Evolutionary conservation across 371 early-diverging fungal genomes (phyloP).

Genomic region (Mucor ambiguus): DNA sequence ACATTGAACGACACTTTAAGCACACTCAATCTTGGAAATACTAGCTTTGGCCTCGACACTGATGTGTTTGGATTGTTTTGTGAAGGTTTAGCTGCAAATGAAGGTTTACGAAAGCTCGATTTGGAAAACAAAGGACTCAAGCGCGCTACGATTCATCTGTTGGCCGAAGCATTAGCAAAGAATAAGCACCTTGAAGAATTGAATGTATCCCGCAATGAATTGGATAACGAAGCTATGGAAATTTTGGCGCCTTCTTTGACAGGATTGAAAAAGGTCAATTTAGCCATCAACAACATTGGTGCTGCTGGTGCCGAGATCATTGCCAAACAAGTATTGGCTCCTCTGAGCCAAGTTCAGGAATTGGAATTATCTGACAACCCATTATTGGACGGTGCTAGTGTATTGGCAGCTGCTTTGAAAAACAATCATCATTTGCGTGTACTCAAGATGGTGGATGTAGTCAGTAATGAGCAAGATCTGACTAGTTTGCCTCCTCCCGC

Average conservation of each 20-base stretch:
- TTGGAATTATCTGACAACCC: slow-evolving; percentile 62
- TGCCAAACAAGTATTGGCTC: slow-evolving; percentile 19
- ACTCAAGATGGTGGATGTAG: slow-evolving; percentile 47
- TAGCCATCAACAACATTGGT: slow-evolving; percentile 50
- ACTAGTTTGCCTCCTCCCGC: slow-evolving; percentile 37
- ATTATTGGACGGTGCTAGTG: slow-evolving; percentile 48
- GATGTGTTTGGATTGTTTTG: slow-evolving; percentile 37
- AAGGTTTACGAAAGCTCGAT: slow-evolving; percentile 54
- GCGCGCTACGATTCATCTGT: slow-evolving; percentile 12
- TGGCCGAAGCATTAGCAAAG: slow-evolving; percentile 33
- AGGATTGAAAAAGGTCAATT: slow-evolving; percentile 37
- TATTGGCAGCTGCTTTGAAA: slow-evolving; percentile 38
- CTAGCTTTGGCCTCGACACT: slow-evolving; percentile 35
- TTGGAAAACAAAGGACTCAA: slow-evolving; percentile 60
- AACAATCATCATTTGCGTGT: slow-evolving; percentile 37
- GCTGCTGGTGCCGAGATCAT: slow-evolving; percentile 38
- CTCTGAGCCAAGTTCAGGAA: slow-evolving; percentile 30
- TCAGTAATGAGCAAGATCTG: slow-evolving; percentile 36
- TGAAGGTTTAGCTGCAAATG: slow-evolving; percentile 56
- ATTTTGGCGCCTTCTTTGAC: slow-evolving; percentile 29
- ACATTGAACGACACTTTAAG: slow-evolving; percentile 53
- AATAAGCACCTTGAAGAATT: slow-evolving; percentile 40
- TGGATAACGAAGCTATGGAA: slow-evolving; percentile 40
- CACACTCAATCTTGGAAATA: slow-evolving; percentile 52
- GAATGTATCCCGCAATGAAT: slow-evolving; percentile 52